phyloP scores from a whole-genome alignment of 2,329 filamentous ascomycete genomes.

The Aspergillus arachidicola region DNA sequence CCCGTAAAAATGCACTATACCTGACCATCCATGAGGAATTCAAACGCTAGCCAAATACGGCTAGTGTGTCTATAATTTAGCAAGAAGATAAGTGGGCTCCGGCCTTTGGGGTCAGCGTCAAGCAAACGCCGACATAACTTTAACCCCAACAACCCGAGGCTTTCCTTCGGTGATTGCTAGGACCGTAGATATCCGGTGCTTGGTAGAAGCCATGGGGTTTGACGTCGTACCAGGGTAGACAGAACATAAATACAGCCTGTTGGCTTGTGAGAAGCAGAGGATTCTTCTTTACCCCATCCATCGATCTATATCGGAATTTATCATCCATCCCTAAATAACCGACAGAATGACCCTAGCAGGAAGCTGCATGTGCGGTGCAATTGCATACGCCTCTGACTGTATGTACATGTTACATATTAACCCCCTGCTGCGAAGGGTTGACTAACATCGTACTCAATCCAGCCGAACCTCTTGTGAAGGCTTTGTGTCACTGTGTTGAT shows the following conservation, averaged over 20 bases:
- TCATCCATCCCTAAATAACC: not conserved
- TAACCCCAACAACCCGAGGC: not conserved
- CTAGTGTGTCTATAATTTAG: not conserved
- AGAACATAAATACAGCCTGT: not conserved
- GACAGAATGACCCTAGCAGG: conserved; percentile 31
- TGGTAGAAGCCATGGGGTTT: not conserved
- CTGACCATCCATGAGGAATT: accelerated
- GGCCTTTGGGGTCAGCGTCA: not conserved
- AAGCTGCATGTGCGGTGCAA: conserved; percentile 38
- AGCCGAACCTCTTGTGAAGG: conserved; percentile 48
- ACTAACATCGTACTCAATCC: not conserved
- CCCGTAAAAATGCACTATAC: no score
- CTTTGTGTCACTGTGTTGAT: conserved; percentile 57
- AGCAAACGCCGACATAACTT: not conserved
- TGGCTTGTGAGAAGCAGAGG: no score
- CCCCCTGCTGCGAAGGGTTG: not conserved
- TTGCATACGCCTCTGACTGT: conserved; percentile 34
- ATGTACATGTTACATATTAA: conserved; percentile 6
- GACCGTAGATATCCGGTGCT: not conserved
- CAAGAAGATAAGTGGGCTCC: not conserved
- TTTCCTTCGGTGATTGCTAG: not conserved
- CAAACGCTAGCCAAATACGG: not conserved
- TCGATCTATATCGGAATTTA: not conserved
- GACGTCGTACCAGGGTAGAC: not conserved
- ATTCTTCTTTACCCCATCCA: not conserved